Evolutionary conservation across 208 protist species (phyloP).

Genomic region (Leishmania braziliensis): DNA sequence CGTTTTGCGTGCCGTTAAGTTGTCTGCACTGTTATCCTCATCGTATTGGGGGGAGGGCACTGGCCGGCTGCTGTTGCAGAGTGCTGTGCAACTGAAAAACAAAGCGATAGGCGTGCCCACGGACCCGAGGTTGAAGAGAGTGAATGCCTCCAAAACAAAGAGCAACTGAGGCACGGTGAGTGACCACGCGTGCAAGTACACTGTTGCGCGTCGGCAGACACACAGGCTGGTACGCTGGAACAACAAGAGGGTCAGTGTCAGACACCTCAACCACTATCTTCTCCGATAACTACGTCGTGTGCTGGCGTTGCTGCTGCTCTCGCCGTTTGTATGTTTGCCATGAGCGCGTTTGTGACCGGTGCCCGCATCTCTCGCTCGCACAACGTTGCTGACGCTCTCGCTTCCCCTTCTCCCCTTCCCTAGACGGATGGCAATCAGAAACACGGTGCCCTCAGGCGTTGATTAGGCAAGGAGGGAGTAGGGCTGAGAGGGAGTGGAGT

Average conservation of each 20-base stretch:
- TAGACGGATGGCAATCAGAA: background rate
- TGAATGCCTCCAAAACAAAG: no score
- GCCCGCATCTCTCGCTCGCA: background rate
- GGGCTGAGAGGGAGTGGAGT: background rate
- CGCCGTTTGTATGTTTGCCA: background rate
- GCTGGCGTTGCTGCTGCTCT: background rate
- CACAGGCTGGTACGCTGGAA: background rate
- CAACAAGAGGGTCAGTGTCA: background rate
- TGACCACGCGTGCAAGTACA: background rate
- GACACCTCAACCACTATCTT: background rate
- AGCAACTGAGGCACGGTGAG: background rate
- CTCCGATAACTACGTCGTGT: background rate
- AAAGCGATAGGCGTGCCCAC: background rate
- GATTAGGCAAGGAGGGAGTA: background rate
- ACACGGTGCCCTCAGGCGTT: background rate
- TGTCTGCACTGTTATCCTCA: slow-evolving; percentile 12
- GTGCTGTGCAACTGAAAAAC: background rate
- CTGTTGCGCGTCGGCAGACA: background rate
- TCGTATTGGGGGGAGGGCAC: background rate
- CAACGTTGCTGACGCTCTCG: background rate
- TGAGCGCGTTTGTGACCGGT: background rate
- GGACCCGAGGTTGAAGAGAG: background rate
- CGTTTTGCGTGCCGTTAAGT: slow-evolving; percentile 6
- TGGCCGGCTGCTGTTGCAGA: background rate
- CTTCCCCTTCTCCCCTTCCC: background rate